phyloP scores from a whole-genome alignment of 228 moss, liverwort and hornwort species.

The Sphagnum magellanicum region DNA sequence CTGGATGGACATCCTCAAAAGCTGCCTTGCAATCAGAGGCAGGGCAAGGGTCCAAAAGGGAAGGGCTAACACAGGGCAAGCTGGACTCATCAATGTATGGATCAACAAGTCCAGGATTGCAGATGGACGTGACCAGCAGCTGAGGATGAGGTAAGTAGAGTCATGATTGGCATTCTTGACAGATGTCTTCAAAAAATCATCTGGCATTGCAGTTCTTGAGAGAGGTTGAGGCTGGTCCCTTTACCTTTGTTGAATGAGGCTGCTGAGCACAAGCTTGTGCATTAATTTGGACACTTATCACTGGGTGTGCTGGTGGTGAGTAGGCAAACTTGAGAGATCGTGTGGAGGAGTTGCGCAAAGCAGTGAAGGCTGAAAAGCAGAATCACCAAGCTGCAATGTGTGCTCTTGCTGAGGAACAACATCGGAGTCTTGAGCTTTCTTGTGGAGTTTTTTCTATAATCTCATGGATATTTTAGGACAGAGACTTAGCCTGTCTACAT shows the following conservation, averaged over 20 bases:
- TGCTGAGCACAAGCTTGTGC: too few species aligned
- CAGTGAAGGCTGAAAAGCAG: constrained; percentile 66
- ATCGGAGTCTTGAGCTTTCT: constrained; percentile 70
- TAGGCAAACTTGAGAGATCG: constrained; percentile 53
- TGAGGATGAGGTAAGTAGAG: constrained; percentile 44
- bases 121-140: constrained; percentile 21
- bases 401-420: constrained; percentile 83
- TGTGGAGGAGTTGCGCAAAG: constrained; percentile 70
- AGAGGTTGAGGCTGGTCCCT: too few species aligned
- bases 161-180: not conserved
- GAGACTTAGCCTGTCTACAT: too few species aligned
- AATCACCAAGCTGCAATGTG: constrained; percentile 87
- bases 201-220: too few species aligned
- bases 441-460: too few species aligned
- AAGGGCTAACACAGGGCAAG: constrained; percentile 3
- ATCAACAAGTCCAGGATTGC: not conserved
- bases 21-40: constrained; percentile 2
- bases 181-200: too few species aligned
- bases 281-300: too few species aligned
- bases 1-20: not conserved
- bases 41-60: constrained; percentile 7
- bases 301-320: not conserved
- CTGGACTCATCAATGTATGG: constrained; percentile 5
- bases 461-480: too few species aligned
- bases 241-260: too few species aligned